A percentile compares a stretch with the other conserved stretches of the same genome.
These are phyloP conservation scores for Schizosaccharomyces octosporus DNA, from an alignment of 805 yeast species.

Conservation along the genomic window DNA sequence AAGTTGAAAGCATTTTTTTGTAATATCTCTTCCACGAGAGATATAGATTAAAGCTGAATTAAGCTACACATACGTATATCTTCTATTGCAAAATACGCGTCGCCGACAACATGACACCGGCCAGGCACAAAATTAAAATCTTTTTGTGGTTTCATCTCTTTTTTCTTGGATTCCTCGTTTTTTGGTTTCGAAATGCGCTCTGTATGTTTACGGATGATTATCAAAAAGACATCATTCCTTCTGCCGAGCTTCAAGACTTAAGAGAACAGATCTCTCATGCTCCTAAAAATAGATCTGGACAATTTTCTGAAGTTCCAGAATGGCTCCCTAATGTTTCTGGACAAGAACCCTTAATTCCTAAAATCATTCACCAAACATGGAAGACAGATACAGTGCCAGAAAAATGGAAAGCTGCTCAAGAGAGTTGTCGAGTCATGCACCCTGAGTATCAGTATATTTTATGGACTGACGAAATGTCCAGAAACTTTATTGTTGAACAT, in stretches of 20 bases:
- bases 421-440: constrained; percentile 49
- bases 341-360: constrained; percentile 33
- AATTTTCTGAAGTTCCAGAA: too few species aligned
- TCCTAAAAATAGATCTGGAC: too few species aligned
- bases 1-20: too few species aligned
- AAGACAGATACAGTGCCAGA: constrained; percentile 59
- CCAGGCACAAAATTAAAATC: neutral
- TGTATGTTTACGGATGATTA: neutral
- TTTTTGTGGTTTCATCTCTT: neutral
- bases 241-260: neutral
- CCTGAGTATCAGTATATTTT: constrained; percentile 62
- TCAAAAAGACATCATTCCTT: neutral
- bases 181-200: neutral
- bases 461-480: constrained; percentile 75
- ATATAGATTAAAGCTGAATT: too few species aligned
- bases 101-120: too few species aligned
- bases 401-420: constrained; percentile 56
- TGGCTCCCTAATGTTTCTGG: too few species aligned
- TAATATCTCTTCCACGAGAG: too few species aligned
- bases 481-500: constrained; percentile 50
- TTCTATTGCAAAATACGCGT: too few species aligned
- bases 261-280: neutral
- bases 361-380: constrained; percentile 81
- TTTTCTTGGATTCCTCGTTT: neutral
- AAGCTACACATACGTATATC: too few species aligned